Conservation (phyloP, 2,329 filamentous ascomycete species). For the Raffaelea deltoideospora region DNA sequence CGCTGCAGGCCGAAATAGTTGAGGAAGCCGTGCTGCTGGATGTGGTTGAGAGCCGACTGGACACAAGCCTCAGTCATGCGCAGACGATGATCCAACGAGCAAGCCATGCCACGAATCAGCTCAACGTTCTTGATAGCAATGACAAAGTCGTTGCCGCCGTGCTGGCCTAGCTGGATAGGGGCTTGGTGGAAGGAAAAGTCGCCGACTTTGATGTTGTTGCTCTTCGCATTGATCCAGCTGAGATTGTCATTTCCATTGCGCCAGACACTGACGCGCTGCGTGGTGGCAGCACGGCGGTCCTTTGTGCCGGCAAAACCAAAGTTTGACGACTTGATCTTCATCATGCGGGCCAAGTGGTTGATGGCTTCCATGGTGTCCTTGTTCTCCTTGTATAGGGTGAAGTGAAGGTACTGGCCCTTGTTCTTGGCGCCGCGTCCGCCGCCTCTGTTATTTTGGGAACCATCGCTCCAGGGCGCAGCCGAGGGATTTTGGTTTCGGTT, state of each 20-base stretch:
- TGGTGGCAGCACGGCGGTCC: conserved; percentile 73
- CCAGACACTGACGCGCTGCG: conserved; percentile 60
- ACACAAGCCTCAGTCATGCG: conserved; percentile 33
- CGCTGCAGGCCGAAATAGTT: conserved; percentile 98
- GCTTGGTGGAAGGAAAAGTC: conserved; percentile 65
- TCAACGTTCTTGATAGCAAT: conserved; percentile 80
- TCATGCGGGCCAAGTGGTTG: conserved; percentile 56
- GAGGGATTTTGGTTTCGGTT: conserved; percentile 10
- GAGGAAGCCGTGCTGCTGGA: conserved; percentile 68
- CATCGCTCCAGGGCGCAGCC: conserved; percentile 1
- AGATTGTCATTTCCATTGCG: conserved; percentile 41
- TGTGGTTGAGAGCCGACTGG: conserved; percentile 44
- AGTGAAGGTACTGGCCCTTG: conserved; percentile 55
- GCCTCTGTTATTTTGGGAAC: background rate
- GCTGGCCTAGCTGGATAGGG: conserved; percentile 66
- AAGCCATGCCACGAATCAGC: conserved; percentile 31
- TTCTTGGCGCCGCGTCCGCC: conserved; percentile 6
- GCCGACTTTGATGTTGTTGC: conserved; percentile 52
- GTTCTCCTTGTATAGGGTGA: conserved; percentile 91
- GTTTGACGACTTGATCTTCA: conserved; percentile 59
- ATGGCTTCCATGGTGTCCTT: conserved; percentile 91
- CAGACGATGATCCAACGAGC: conserved; percentile 31
- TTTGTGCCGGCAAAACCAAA: conserved; percentile 77
- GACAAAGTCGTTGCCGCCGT: conserved; percentile 80
- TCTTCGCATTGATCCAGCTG: conserved; percentile 46